A percentile compares a stretch with the other conserved stretches of the same genome.
These are phyloP conservation scores for Wickerhamiella hasegawae DNA, from an alignment of 805 yeast genomes.

Conservation along the genomic window DNA sequence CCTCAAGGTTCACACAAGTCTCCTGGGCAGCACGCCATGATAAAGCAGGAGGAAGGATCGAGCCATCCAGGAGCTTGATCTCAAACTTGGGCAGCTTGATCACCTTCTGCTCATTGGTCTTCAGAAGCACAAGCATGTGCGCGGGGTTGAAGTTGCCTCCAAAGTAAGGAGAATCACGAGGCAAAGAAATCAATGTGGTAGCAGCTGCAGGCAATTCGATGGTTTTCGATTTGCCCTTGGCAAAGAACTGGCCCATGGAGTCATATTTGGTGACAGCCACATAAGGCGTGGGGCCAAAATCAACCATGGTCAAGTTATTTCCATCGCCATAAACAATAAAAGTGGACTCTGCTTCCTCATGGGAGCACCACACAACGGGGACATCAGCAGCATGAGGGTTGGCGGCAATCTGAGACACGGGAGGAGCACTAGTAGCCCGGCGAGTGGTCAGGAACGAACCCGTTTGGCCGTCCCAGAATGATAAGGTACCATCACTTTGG, in stretches of 20 bases:
- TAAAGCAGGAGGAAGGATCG: conserved; percentile 64
- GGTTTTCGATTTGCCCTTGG: conserved; percentile 38
- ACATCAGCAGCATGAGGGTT: neutral
- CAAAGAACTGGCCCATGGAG: conserved; percentile 64
- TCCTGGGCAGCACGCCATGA: conserved; percentile 65
- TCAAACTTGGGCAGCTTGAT: conserved; percentile 9
- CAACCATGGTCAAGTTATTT: conserved; percentile 37
- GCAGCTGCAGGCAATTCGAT: conserved; percentile 24
- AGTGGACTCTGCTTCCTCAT: conserved; percentile 64
- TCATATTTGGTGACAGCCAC: conserved; percentile 72
- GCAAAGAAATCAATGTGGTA: conserved; percentile 36
- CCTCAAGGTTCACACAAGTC: conserved; percentile 36
- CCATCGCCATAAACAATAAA: conserved; percentile 56
- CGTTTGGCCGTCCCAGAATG: conserved; percentile 81
- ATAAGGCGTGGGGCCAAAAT: conserved; percentile 66
- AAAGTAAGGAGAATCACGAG: conserved; percentile 57
- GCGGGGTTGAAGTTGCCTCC: conserved; percentile 67
- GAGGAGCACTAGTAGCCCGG: conserved; percentile 19
- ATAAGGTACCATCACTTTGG: conserved; percentile 71
- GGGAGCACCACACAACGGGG: conserved; percentile 50
- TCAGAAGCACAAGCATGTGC: conserved; percentile 39
- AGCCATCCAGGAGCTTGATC: conserved; percentile 32
- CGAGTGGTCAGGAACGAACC: conserved; percentile 67
- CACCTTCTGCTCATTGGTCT: conserved; percentile 38
- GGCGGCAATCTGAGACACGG: conserved; percentile 1